A percentile compares a stretch with the other conserved stretches of the same genome.
phyloP scores from a whole-genome alignment of 2,329 filamentous ascomycete genomes.

The Trichophaea hybrida region DNA sequence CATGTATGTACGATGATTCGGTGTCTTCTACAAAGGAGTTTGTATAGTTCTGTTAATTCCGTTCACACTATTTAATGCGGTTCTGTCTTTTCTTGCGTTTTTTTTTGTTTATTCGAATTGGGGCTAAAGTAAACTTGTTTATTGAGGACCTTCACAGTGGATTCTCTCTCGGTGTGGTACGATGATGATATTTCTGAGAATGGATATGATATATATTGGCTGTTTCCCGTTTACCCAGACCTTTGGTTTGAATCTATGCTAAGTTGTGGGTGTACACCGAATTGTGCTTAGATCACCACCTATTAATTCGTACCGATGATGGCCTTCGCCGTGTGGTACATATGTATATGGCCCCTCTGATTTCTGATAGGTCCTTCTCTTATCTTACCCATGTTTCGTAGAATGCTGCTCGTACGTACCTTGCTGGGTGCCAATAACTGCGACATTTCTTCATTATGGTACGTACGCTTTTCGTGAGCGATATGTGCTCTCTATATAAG shows the following conservation, averaged over 20 bases:
- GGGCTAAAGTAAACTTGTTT: constrained; percentile 2
- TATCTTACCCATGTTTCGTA: too few species aligned
- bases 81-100: constrained; percentile 7
- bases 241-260: constrained; percentile 17
- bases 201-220: neutral
- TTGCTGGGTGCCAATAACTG: too few species aligned
- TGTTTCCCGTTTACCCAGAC: constrained; percentile 9
- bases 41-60: constrained; percentile 12
- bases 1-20: constrained; percentile 5
- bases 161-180: constrained; percentile 13
- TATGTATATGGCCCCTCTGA: too few species aligned
- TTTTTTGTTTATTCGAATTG: constrained; percentile 10
- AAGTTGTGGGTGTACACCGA: constrained; percentile 11
- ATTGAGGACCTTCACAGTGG: constrained; percentile 6
- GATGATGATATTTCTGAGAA: constrained; percentile 15
- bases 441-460: too few species aligned
- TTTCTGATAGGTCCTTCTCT: too few species aligned
- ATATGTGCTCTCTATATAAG: too few species aligned
- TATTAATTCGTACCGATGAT: neutral
- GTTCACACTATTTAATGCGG: constrained; percentile 5
- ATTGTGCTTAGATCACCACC: constrained; percentile 10
- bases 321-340: too few species aligned
- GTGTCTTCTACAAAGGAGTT: constrained; percentile 11
- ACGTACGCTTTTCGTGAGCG: too few species aligned
- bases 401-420: too few species aligned